Evolutionary conservation across 805 yeast species (phyloP), one percentile per base, ranked within the genome.

Genomic region (Citeromyces nyonsensis): DNA sequence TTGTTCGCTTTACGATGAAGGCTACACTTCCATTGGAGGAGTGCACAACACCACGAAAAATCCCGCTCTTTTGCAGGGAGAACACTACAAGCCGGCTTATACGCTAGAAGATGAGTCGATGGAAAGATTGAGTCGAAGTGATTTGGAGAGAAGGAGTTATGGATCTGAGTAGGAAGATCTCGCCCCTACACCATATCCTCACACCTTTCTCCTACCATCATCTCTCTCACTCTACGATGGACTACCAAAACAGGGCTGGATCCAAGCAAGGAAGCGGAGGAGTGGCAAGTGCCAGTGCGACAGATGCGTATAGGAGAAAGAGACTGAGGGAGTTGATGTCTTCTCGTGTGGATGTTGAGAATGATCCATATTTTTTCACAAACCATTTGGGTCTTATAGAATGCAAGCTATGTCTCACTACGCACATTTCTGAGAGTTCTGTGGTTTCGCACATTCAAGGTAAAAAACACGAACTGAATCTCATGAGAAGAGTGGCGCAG

Each of bases 241-340:
- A 85, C 51, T 82, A 82, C 47, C 86, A 83, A 39, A 81, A 80
- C 42, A 57, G 95, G 44, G 93, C 81, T 3, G 95, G 95, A 29
- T 78, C 94, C 5, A 85, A 85, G 54, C 74, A 82, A 49, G 95
- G 95, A 25, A 71, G 78, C 20, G 96, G 95, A 41, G 95, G 94
- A 5, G 61, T 85, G 12, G 95, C 95, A 1, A 80, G 81, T 4
- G 57, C 61, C 29, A 68, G 73, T 13, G 85, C 79, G 40, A 61
- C 75, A 5, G 80, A 81, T 44, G 68, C 73, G 4, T 77, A 77
- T 29, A 61, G 86, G 30, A 60, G 75, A 35, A 73, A 73, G 36
- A 64, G 94, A 26, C 66, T 84, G 6, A 66, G 73, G 28, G 71
- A 78, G 40, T 63, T 85, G 29, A 59, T 79, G 26, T 45, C 60